Percentiles rank a stretch among this genome's conserved stretches.
Evolutionary conservation across 2,329 filamentous ascomycete species (phyloP).

Genomic region (Trichoderma cornu-damae): DNA sequence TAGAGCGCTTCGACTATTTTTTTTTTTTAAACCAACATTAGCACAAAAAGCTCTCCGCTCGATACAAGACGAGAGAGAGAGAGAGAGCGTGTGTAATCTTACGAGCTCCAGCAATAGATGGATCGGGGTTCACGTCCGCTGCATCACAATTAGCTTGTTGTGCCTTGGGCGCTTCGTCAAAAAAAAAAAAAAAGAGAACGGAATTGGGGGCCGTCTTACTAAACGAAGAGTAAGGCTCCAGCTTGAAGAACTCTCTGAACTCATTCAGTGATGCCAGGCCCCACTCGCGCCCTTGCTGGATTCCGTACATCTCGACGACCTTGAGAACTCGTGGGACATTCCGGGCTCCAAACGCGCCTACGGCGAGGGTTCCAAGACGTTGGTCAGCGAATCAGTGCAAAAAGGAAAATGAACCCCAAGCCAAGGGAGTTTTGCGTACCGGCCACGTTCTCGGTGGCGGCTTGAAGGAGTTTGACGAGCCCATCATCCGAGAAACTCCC

Average conservation of each 20-base stretch:
- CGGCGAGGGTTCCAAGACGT: not conserved
- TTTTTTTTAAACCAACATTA: too few relatives aligned
- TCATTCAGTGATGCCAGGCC: slow-evolving; percentile 56
- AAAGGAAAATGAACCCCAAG: not conserved
- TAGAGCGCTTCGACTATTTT: slow-evolving; percentile 39
- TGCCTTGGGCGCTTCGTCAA: not conserved
- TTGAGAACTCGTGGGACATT: slow-evolving; percentile 53
- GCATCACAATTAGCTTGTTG: not conserved
- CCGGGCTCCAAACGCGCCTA: slow-evolving; percentile 42
- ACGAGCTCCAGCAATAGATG: slow-evolving; percentile 47
- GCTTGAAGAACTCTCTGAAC: slow-evolving; percentile 56
- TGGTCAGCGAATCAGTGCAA: not conserved
- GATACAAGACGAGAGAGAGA: too few relatives aligned
- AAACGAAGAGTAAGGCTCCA: slow-evolving; percentile 51
- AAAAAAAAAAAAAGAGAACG: too few relatives aligned
- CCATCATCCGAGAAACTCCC: slow-evolving; percentile 50
- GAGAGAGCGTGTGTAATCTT: slow-evolving; percentile 22
- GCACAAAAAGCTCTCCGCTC: not conserved
- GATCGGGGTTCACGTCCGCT: slow-evolving; percentile 50
- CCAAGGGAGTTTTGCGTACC: not conserved
- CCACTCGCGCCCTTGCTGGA: slow-evolving; percentile 54
- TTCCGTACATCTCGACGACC: slow-evolving; percentile 55
- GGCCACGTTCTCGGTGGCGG: slow-evolving; percentile 25
- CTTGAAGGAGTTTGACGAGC: slow-evolving; percentile 50
- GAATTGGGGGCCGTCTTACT: slow-evolving; percentile 24